Evolutionary conservation across 805 yeast genomes (phyloP), one percentile per base, ranked within the genome.

Genomic region (Kazachstania martiniae): DNA sequence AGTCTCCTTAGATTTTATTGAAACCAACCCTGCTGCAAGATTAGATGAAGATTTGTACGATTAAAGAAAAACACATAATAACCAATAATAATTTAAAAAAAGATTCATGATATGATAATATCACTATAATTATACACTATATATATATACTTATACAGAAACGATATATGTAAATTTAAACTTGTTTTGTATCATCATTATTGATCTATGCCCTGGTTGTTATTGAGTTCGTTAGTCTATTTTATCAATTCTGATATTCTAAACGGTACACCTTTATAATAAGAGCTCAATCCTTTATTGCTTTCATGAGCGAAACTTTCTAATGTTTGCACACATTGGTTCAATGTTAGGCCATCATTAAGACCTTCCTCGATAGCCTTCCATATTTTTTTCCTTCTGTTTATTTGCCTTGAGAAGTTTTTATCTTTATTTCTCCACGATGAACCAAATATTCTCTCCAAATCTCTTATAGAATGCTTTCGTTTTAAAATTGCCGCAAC

Each of bases 11-110:
- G 95, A 85, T 56, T 89, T 91, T 61, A 82, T 91, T 47, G 96
- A 91, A 65, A 76, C 75, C 37, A 93, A 91, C 57, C 95, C 98
- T 28, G 98, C 98, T 40, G 97, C 96, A 35, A 80, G 98, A 65
- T 69, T 91, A 51, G 99, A 93, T 47, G 85, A 79, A 62, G 77
- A 74, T 37, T 61, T 73, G 37, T 59, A 59, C 42, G 62, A 59
- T n/a, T 26, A 10, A 26, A 14, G 19, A 17, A n/a, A 14, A 17
- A 26, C 17, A 13, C 13, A 26, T 14, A 26, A 24, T 14, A 24
- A 26, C 13, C 12, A 26, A n/a, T n/a, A n/a, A n/a, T n/a, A n/a
- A n/a, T n/a, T n/a, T n/a, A n/a, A n/a, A n/a, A n/a, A n/a, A n/a
- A n/a, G n/a, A n/a, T n/a, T n/a, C n/a, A n/a, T n/a, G n/a, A n/a